Percentiles rank a stretch among this genome's conserved stretches.
phyloP scores from a whole-genome alignment of 169 alveolate genomes.

The Perkinsus chesapeaki region DNA sequence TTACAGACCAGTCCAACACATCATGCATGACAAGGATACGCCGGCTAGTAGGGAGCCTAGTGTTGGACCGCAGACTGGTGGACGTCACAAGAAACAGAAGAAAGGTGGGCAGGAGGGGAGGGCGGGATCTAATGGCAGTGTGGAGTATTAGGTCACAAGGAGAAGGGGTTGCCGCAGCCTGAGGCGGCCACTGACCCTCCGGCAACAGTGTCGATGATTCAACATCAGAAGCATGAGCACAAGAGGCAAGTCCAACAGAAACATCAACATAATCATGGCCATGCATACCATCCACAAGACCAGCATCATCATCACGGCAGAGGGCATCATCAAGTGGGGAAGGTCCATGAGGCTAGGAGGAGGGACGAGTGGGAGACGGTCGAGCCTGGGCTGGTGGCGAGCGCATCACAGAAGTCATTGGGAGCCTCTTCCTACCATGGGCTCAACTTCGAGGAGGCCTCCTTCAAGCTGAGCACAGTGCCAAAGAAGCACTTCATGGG shows the following conservation, averaged over 20 bases:
- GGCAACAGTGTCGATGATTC: neutral
- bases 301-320: neutral
- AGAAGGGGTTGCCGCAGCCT: neutral
- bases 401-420: neutral
- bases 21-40: neutral
- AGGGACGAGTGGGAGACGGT: neutral
- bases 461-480: neutral
- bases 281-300: neutral
- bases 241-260: neutral
- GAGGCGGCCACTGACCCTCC: neutral
- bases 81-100: neutral
- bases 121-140: neutral
- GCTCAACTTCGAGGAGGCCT: neutral
- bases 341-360: too few relatives aligned
- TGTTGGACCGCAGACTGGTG: neutral
- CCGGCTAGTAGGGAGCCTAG: neutral
- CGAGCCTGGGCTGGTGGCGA: neutral
- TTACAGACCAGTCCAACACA: neutral
- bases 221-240: neutral
- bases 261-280: neutral
- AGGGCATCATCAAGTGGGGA: neutral
- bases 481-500: neutral
- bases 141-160: neutral
- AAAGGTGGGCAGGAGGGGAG: neutral
- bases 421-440: neutral